A percentile compares a stretch with the other conserved stretches of the same genome.
Conservation (phyloP, 1,139 yeast species). For the Debaryomycetaceae sp. region DNA sequence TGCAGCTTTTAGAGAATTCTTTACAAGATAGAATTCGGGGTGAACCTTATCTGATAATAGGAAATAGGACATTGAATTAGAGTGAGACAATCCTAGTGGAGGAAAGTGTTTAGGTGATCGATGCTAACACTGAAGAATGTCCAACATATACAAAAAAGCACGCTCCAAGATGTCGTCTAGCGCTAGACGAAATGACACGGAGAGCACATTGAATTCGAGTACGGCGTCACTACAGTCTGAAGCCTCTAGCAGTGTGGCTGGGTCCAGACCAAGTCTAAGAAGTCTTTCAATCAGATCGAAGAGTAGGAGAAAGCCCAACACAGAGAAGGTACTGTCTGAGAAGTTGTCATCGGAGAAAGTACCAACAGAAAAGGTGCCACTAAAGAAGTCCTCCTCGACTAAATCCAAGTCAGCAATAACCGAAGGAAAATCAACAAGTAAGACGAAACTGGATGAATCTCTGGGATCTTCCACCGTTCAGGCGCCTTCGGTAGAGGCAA, state of each 20-base stretch:
- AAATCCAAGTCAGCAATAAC: not conserved
- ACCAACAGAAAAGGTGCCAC: not conserved
- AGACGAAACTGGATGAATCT: not conserved
- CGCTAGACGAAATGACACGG: not conserved
- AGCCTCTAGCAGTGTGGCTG: not conserved
- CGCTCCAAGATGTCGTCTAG: constrained; percentile 2
- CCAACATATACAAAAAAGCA: constrained; percentile 4
- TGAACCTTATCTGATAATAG: not conserved
- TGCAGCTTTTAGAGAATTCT: no score
- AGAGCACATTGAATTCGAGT: not conserved
- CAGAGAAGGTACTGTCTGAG: not conserved
- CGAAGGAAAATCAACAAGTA: not conserved
- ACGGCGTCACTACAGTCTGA: not conserved
- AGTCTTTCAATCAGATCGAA: not conserved
- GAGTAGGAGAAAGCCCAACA: not conserved
- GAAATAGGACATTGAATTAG: not conserved
- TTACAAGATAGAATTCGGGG: not conserved
- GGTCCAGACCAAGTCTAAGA: not conserved
- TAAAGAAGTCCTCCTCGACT: not conserved
- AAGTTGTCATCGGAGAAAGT: not conserved
- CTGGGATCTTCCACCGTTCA: not conserved
- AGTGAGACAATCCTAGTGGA: not conserved
- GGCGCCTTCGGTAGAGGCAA: not conserved
- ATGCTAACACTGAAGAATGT: constrained; percentile 1
- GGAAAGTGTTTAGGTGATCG: no score